Base-by-base conservation (phyloP, 208 protist species). In the Leishmania braziliensis region DNA sequence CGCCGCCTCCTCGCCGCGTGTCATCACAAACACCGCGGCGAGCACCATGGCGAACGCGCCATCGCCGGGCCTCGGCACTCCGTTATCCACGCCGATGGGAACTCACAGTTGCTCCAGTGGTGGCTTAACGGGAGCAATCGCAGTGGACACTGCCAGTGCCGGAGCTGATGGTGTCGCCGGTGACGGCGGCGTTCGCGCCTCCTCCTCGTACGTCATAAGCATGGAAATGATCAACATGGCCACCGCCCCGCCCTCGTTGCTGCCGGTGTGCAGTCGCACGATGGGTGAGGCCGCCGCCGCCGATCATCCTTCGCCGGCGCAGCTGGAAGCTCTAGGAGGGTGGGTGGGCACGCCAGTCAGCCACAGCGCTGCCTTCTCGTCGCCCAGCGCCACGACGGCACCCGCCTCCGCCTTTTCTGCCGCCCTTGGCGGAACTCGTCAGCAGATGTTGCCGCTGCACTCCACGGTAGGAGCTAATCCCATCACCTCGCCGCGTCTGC, bases 211-310 rank as follows among this genome's bases (percentile, higher is more conserved):
- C 70, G 14, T 78, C 63, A 85, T 77, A 8, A 53, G 78, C 58
- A 48, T 51, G 39, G 75, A 84, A 36, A n/a, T 68, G 12, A 14
- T 26, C 26, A 56, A 77, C 39, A 46, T 63, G 16, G 20, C 68
- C 12, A 46, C 51, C 50, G 68, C 71, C 0, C 62, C 71, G 63
- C 71, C 72, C 12, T 81, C 77, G 29, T 85, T 77, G 23, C 77
- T 85, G 51, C 76, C 81, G 3, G 33, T 81, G 76, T 77, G 81
- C 36, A 78, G 81, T 50, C 81, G 77, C 16, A 74, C 70, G 5
- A 58, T 65, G 50, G 81, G 81, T 68, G 69, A 78, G 26, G 53
- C 77, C 62, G 71, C 48, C 36, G 72, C 20, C 39, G 60, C 74
- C 71, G 54, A 69, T 53, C 62, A 63, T 26, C 23, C 23, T 14